Evolutionary conservation across 2,329 filamentous ascomycete species (phyloP), one percentile per base, ranked within the genome.

Genomic region (Stagonosporopsis vannaccii): DNA sequence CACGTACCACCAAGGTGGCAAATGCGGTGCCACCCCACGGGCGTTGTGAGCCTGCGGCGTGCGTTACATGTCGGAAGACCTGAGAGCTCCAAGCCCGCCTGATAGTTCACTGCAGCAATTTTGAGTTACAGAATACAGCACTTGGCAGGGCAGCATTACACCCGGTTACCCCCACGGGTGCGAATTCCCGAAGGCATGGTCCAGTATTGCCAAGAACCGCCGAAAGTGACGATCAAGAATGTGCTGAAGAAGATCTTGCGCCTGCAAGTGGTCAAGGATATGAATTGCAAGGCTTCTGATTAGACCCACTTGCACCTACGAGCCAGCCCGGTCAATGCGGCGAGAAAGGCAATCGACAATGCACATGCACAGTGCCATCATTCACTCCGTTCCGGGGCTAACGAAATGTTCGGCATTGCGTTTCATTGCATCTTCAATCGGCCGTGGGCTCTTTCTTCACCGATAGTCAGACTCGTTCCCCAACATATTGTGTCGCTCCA

Each of bases 21-120:
- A 35, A 33, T 19, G 46, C 41, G 19, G 52, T 50, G 36, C 52
- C 12, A 56, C 52, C 40, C 50, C 35, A 46, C n/a, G 35, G 20
- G 26, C 36, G 22, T 25, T 36, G 26, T 25, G 25, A 42, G 46
- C 26, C 30, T 49, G 51, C 44, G 32, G 37, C 22, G 44, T 30
- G 32, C 20, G 37, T 55, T 55, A 41, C 20, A 19, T 46, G 35
- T 55, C 45, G 52, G 49, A 44, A 55, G 52, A 55, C 40, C 32
- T 26, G 26, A 32, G 44, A 39, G 12, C 25, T 30, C 35, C 40
- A 36, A 30, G 26, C 17, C 20, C 8, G 41, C 22, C 45, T 46
- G 22, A 55, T 22, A 44, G 32, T 45, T 12, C 23, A 56, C 46
- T 45, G 41, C 33, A 45, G 39, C n/a, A 44, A 22, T 22, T 45